Percentiles rank a stretch among this genome's conserved stretches.
Conservation (phyloP, 78 protist genomes). For the Abeoforma whisleri region DNA sequence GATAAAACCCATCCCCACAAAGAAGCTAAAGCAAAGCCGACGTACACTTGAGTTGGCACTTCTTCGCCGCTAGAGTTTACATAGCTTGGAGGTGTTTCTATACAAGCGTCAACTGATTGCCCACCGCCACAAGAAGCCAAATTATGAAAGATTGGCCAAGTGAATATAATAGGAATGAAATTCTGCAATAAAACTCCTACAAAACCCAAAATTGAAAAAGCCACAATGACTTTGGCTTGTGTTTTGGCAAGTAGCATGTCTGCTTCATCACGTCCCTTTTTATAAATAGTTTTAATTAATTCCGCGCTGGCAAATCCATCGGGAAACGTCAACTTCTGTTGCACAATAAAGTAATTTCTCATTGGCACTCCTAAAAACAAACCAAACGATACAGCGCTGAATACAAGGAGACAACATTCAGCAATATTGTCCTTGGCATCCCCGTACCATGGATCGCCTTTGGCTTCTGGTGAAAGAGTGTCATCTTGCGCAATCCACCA, state of each 20-base stretch:
- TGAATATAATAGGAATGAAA: slow-evolving; percentile 25
- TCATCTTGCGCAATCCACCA: slow-evolving; percentile 30
- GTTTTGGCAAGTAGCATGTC: background rate
- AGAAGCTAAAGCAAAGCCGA: background rate
- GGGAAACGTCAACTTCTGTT: slow-evolving; percentile 33
- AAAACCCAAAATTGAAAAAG: background rate
- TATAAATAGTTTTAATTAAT: slow-evolving; percentile 29
- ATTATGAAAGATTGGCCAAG: slow-evolving; percentile 22
- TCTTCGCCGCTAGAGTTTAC: no score
- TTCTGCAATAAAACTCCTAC: background rate
- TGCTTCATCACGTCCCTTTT: background rate
- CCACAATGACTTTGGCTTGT: slow-evolving; percentile 11
- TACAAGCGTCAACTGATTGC: background rate
- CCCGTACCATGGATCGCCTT: background rate
- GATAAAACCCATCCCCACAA: slow-evolving; percentile 7
- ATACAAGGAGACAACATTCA: background rate
- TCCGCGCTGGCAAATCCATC: slow-evolving; percentile 39
- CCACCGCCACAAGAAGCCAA: background rate
- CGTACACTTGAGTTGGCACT: background rate
- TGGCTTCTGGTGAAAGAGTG: background rate
- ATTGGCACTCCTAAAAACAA: slow-evolving; percentile 20
- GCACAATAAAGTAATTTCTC: background rate
- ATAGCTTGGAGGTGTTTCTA: background rate
- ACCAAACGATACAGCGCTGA: slow-evolving; percentile 37
- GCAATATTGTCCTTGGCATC: background rate